Conservation (phyloP, 192 early-diverging fungal genomes). For the Coemansia aciculifera region DNA sequence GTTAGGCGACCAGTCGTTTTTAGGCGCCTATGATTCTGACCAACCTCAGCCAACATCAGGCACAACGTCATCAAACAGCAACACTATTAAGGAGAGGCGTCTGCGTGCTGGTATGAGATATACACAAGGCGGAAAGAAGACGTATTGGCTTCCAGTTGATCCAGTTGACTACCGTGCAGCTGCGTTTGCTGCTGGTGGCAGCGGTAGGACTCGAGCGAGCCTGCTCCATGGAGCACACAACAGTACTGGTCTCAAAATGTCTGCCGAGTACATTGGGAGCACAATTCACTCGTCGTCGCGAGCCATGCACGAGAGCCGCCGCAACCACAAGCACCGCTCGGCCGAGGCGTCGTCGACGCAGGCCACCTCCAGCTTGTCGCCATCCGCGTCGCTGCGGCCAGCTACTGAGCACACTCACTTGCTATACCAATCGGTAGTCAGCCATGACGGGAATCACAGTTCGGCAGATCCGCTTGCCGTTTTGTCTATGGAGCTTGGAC, state of each 20-base stretch:
- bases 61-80: not conserved
- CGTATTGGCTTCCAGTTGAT: slow-evolving; percentile 59
- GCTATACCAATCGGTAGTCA: not conserved
- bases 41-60: not conserved
- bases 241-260: slow-evolving; percentile 17
- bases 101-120: slow-evolving; percentile 59
- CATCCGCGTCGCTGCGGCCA: slow-evolving; percentile 3
- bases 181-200: slow-evolving; percentile 42
- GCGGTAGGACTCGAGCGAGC: slow-evolving; percentile 28
- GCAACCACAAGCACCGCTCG: slow-evolving; percentile 18
- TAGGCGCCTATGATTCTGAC: not conserved
- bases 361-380: not conserved
- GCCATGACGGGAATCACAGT: not conserved
- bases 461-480: slow-evolving; percentile 19
- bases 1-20: not conserved
- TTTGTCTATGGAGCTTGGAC: slow-evolving; percentile 42
- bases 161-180: slow-evolving; percentile 46
- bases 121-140: slow-evolving; percentile 55
- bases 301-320: slow-evolving; percentile 37
- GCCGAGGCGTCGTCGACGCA: slow-evolving; percentile 10
- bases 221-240: slow-evolving; percentile 23
- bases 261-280: slow-evolving; percentile 38
- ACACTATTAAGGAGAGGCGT: slow-evolving; percentile 49
- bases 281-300: slow-evolving; percentile 43
- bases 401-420: slow-evolving; percentile 38